These are phyloP conservation scores for Orbilia oligospora DNA, from an alignment of 2,329 filamentous ascomycete species.

Conservation along the genomic window DNA sequence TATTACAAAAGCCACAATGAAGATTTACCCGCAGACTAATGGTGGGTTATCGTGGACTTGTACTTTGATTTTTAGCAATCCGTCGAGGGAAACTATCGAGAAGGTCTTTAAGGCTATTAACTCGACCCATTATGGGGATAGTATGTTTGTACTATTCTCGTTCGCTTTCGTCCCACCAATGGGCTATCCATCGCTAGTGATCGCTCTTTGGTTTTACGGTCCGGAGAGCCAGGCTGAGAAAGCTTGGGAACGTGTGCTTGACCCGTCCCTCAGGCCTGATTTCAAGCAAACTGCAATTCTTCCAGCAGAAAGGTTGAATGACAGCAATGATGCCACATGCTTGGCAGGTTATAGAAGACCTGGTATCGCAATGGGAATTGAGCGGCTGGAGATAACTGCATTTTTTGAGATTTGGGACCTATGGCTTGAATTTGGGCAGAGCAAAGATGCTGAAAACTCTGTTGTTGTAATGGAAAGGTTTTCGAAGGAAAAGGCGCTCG, in stretches of 20 bases:
- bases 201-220: constrained; percentile 44
- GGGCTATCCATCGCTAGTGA: not conserved
- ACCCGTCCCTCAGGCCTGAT: constrained; percentile 60
- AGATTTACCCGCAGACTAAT: constrained; percentile 64
- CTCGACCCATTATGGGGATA: not conserved
- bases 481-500: constrained; percentile 8
- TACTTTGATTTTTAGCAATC: constrained; percentile 64
- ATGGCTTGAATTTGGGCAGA: constrained; percentile 18
- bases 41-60: constrained; percentile 62
- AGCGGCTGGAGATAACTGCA: constrained; percentile 3
- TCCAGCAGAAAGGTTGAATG: constrained; percentile 61
- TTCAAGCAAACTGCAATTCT: constrained; percentile 57
- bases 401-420: constrained; percentile 17
- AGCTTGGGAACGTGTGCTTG: constrained; percentile 62
- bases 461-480: constrained; percentile 4
- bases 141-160: not conserved
- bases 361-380: constrained; percentile 2
- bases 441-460: constrained; percentile 16
- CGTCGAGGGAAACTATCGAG: constrained; percentile 7
- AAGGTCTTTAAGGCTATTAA: not conserved
- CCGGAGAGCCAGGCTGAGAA: constrained; percentile 52
- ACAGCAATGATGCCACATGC: constrained; percentile 5
- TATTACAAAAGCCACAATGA: constrained; percentile 67
- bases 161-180: not conserved
- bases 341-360: not conserved